phyloP scores from a whole-genome alignment of 148 eudicot genomes.

The Rhododendron griersonianum region DNA sequence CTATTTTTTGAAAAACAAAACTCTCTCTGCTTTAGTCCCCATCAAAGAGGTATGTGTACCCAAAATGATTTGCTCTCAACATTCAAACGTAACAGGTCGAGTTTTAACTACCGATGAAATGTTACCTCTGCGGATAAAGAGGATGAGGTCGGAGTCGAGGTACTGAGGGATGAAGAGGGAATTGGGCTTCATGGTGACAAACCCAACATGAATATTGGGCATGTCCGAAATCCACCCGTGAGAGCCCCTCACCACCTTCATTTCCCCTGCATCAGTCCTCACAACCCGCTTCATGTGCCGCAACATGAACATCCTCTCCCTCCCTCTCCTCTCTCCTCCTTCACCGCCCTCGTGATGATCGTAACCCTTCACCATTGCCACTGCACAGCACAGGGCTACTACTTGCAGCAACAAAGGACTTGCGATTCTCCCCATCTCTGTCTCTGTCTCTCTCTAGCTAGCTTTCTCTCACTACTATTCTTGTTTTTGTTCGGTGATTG shows the following conservation, averaged over 20 bases:
- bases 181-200: slow-evolving; percentile 77
- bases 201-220: slow-evolving; percentile 56
- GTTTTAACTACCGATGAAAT: too few relatives aligned
- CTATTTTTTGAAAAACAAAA: too few relatives aligned
- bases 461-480: too few relatives aligned
- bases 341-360: neutral
- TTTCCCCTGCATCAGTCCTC: slow-evolving; percentile 77
- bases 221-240: slow-evolving; percentile 19
- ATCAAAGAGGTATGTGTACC: too few relatives aligned
- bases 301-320: slow-evolving; percentile 39
- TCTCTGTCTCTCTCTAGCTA: neutral
- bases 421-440: slow-evolving; percentile 9
- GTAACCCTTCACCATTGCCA: neutral
- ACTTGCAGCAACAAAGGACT: slow-evolving; percentile 15
- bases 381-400: slow-evolving; percentile 8
- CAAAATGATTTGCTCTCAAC: too few relatives aligned
- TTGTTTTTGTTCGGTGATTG: neutral
- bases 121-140: slow-evolving; percentile 49
- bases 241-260: slow-evolving; percentile 55
- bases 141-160: slow-evolving; percentile 13
- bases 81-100: too few relatives aligned
- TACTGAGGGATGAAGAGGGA: slow-evolving; percentile 26
- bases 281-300: slow-evolving; percentile 44
- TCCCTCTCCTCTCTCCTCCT: neutral
- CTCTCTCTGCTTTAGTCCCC: too few relatives aligned